These are phyloP conservation scores for Gnomoniopsis smithogilvyi DNA, from an alignment of 2,329 filamentous ascomycete species.

Conservation along the genomic window DNA sequence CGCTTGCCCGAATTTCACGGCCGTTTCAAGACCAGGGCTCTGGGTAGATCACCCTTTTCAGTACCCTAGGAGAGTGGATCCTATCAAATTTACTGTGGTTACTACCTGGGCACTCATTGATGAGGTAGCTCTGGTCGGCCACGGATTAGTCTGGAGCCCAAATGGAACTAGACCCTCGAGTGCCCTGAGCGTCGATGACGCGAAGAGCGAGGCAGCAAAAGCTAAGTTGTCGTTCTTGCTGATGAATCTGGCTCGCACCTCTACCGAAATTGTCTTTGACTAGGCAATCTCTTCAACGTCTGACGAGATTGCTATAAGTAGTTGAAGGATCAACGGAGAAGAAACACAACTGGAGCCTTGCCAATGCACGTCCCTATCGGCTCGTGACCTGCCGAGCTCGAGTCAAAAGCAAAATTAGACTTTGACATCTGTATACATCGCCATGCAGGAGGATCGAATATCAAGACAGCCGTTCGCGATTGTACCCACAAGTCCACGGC, in stretches of 20 bases:
- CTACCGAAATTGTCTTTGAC: too few relatives aligned
- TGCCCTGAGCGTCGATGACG: background rate
- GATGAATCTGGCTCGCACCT: too few relatives aligned
- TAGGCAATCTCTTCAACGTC: background rate
- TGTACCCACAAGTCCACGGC: too few relatives aligned
- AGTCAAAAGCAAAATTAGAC: background rate
- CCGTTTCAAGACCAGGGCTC: slow-evolving; percentile 11
- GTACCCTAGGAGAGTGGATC: background rate
- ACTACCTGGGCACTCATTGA: too few relatives aligned
- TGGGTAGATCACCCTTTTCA: slow-evolving; percentile 7
- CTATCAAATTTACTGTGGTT: background rate
- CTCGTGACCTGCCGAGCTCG: background rate
- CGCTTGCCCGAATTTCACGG: slow-evolving; percentile 5
- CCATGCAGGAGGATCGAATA: too few relatives aligned
- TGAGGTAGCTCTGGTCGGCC: background rate
- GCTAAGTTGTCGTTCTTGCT: background rate
- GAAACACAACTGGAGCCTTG: background rate
- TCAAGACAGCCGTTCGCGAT: too few relatives aligned
- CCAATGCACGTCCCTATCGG: background rate
- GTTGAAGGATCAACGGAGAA: background rate
- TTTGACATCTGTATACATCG: background rate
- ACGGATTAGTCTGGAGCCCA: background rate
- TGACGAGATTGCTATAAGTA: background rate
- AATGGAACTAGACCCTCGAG: background rate
- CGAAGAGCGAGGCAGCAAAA: background rate